Evolutionary conservation across 2,329 filamentous ascomycete species (phyloP).

Genomic region (Clonostachys sp.): DNA sequence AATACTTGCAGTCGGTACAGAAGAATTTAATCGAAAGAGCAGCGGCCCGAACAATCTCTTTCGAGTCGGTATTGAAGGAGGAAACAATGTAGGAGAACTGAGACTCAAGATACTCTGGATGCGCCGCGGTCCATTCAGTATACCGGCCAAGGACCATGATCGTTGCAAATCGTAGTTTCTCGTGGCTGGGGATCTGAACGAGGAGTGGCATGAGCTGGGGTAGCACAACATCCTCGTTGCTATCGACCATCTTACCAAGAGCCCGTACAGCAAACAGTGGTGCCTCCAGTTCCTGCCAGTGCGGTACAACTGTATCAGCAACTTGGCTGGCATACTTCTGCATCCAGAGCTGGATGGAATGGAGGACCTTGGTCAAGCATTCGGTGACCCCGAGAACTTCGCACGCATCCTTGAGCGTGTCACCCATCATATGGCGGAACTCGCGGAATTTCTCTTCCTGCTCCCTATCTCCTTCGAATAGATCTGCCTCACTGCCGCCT

Average conservation of each 20-base stretch:
- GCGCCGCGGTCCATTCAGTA: constrained; percentile 94
- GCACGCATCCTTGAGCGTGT: constrained; percentile 94
- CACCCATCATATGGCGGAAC: constrained; percentile 95
- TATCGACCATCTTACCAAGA: constrained; percentile 93
- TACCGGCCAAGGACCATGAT: constrained; percentile 97
- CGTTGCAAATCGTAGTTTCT: constrained; percentile 96
- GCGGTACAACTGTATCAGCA: constrained; percentile 69
- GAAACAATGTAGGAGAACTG: constrained; percentile 96
- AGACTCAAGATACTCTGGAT: constrained; percentile 85
- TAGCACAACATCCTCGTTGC: constrained; percentile 80
- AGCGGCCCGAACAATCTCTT: constrained; percentile 86
- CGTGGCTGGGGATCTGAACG: constrained; percentile 89
- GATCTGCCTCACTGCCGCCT: constrained; percentile 67
- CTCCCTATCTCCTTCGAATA: constrained; percentile 94
- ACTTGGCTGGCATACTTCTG: constrained; percentile 74
- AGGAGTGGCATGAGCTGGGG: constrained; percentile 90
- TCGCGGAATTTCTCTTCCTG: constrained; percentile 96
- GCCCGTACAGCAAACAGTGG: constrained; percentile 93
- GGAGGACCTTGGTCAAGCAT: constrained; percentile 83
- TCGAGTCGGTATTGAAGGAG: constrained; percentile 83
- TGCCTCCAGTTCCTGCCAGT: constrained; percentile 95
- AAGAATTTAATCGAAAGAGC: constrained; percentile 96
- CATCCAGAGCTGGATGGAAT: constrained; percentile 85
- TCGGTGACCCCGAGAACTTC: constrained; percentile 92
- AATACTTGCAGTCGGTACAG: constrained; percentile 87